Evolutionary conservation across 2,329 filamentous ascomycete species (phyloP).

Genomic region (Pyrenophora seminiperda): DNA sequence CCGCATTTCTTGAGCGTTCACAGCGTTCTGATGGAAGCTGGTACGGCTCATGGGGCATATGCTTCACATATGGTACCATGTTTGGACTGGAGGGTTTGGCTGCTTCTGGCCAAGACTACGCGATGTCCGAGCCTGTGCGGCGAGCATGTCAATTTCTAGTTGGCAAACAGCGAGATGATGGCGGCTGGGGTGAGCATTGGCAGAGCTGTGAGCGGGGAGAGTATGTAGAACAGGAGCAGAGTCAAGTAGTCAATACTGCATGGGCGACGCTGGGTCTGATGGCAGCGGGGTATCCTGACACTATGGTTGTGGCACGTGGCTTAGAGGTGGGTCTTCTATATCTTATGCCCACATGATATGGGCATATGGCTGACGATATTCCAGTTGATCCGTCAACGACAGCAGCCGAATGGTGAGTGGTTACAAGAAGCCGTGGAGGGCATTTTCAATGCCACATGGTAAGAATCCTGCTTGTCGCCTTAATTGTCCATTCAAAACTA

Average conservation of each 20-base stretch:
- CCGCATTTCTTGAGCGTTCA: not conserved
- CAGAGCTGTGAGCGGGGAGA: not conserved
- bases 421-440: constrained; percentile 2
- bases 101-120: not conserved
- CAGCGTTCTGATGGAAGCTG: constrained; percentile 8
- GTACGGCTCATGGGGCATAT: constrained; percentile 8
- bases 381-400: not conserved
- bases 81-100: constrained; percentile 9
- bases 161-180: constrained; percentile 4
- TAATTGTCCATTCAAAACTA: too few relatives aligned
- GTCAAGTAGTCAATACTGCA: constrained; percentile 6
- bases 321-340: too few relatives aligned
- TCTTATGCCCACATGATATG: too few relatives aligned
- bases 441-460: too few relatives aligned
- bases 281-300: not conserved
- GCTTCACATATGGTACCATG: constrained; percentile 10
- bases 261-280: constrained; percentile 4
- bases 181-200: constrained; percentile 9
- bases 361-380: too few relatives aligned
- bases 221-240: constrained; percentile 3
- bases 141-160: constrained; percentile 7
- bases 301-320: not conserved
- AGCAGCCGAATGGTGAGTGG: constrained; percentile 8
- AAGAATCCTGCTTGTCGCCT: too few relatives aligned
- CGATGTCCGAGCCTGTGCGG: not conserved